Conservation (phyloP, 106 monocot species). For the Posidonia australis region DNA sequence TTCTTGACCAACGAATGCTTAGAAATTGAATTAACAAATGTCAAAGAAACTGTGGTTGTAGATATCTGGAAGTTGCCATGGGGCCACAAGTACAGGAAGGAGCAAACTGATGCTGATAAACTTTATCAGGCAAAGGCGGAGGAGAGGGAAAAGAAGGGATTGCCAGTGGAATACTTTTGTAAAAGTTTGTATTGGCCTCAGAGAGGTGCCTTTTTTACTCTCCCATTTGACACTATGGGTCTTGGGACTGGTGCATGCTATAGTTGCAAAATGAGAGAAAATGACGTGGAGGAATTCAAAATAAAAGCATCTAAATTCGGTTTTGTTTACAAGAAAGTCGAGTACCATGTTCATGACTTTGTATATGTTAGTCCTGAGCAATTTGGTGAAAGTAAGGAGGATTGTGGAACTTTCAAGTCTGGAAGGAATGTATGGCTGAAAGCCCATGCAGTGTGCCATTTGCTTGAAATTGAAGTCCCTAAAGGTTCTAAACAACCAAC, state of each 20-base stretch:
- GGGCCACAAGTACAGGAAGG: conserved; percentile 69
- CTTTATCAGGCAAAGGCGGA: conserved; percentile 56
- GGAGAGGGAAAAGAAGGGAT: conserved; percentile 79
- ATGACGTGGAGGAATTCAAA: conserved; percentile 30
- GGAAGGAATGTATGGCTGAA: conserved; percentile 87
- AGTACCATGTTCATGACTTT: conserved; percentile 66
- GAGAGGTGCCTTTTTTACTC: conserved; percentile 65
- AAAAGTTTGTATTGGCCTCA: conserved; percentile 88
- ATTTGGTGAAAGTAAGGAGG: conserved; percentile 43
- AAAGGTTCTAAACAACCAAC: conserved; percentile 28
- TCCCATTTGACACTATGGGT: conserved; percentile 49
- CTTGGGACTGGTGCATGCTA: conserved; percentile 75
- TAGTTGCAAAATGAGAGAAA: conserved; percentile 53
- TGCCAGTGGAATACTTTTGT: conserved; percentile 63
- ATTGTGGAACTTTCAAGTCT: conserved; percentile 57
- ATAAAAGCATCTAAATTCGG: conserved; percentile 22
- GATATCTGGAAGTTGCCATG: conserved; percentile 42
- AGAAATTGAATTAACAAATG: conserved; percentile 59
- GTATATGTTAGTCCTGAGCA: conserved; percentile 57
- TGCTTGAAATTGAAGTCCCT: conserved; percentile 40
- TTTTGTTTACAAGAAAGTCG: conserved; percentile 49
- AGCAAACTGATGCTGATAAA: conserved; percentile 40
- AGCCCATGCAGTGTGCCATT: conserved; percentile 66
- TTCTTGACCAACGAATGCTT: conserved; percentile 77
- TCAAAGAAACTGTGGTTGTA: conserved; percentile 61